These are phyloP conservation scores for Castanea crenata DNA, from an alignment of 306 rosid genomes.

Conservation along the genomic window DNA sequence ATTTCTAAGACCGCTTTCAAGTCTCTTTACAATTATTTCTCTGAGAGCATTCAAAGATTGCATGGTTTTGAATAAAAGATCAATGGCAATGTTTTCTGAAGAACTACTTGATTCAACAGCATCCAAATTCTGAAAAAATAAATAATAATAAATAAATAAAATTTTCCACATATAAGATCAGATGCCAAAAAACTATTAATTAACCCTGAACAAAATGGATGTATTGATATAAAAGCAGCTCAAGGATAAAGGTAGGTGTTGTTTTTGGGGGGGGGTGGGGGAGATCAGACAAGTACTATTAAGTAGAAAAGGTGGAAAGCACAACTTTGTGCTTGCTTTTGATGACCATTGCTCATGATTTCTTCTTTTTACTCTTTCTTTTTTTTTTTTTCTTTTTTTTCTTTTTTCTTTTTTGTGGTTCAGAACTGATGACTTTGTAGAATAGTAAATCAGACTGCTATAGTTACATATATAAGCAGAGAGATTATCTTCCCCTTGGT, in stretches of 20 bases:
- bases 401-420: background rate
- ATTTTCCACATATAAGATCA: conserved; percentile 14
- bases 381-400: too few relatives aligned
- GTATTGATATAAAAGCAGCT: background rate
- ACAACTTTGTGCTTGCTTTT: background rate
- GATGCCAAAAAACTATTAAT: conserved; percentile 14
- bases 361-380: background rate
- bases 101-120: conserved; percentile 43
- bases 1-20: conserved; percentile 97
- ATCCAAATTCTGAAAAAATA: conserved; percentile 70
- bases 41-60: conserved; percentile 73
- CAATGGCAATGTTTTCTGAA: conserved; percentile 37
- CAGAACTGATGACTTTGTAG: background rate
- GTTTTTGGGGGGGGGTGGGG: too few relatives aligned
- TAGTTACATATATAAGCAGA: background rate
- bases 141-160: background rate
- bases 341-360: background rate
- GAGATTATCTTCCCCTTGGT: background rate
- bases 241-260: background rate
- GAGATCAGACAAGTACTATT: background rate
- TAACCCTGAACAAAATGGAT: background rate
- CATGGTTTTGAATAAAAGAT: conserved; percentile 68
- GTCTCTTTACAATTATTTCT: conserved; percentile 69
- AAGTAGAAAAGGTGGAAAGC: background rate
- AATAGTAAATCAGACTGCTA: background rate